Evolutionary conservation across 2,329 filamentous ascomycete species (phyloP), one percentile per base, ranked within the genome.

Genomic region (Cladosporium oxysporum): DNA sequence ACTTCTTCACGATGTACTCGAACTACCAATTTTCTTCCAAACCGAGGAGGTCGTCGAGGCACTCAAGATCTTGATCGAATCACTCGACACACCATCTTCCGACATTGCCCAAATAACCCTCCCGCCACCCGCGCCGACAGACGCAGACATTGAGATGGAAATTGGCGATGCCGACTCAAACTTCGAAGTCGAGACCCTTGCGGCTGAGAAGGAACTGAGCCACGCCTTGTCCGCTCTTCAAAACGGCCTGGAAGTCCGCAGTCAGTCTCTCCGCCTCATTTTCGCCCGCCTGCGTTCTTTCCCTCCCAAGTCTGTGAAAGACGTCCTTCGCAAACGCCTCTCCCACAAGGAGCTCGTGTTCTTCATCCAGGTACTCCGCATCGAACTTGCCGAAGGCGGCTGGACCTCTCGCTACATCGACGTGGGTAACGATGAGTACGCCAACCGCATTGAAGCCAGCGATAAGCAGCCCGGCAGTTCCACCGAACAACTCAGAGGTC

Each of bases 361-460:
- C 41, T 83, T 94, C 62, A 89, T 93, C 71, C 86, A 90, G 70
- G 82, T 93, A 6, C 82, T 94, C 33, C 87, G 91, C 65, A 83
- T 90, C 69, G 90, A 93, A 78, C 83, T 94, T 55, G 86, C 88
- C 61, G 87, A 88, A 69, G 91, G 91, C 66, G 88, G 89, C 35
- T 94, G 91, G 91, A 92, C 90, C 0, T 86, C 87, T 21, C 83
- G 86, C 26, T 92, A 93, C 76, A 79, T 91, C 44, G 89, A 91
- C 71, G 77, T 80, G 12, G 66, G 77, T 16, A 76, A 81, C 28
- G 78, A 80, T 14, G 81, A 83, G 23, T 65, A 50, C 47, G 63
- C 63, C 44, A 65, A 60, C 44, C 63, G 63, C n/a, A 65, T 65
- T 47, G 63, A 65, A 31, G 63, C 58, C 29, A 65, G 49, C 55